A percentile compares a stretch with the other conserved stretches of the same genome.
Conservation (phyloP, 139 green algal species). For the Micractinium conductrix region DNA sequence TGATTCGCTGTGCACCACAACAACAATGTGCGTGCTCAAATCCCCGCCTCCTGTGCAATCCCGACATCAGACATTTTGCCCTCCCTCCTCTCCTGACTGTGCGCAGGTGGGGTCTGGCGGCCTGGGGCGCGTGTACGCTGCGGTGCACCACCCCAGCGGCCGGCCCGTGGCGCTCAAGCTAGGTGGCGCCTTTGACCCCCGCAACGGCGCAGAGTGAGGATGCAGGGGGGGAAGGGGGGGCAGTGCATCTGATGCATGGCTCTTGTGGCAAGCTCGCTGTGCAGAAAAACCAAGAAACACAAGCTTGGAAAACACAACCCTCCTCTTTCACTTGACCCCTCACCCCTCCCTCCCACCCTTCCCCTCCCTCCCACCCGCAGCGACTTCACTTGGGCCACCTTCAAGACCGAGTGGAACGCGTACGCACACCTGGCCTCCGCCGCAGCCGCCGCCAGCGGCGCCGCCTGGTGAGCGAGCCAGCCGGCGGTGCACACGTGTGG, state of each 20-base stretch:
- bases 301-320: background rate
- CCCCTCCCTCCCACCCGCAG: background rate
- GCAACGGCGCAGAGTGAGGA: background rate
- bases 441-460: too few relatives aligned
- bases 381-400: constrained; percentile 18
- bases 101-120: constrained; percentile 11
- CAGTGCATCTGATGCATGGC: background rate
- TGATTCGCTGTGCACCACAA: too few relatives aligned
- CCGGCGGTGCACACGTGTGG: too few relatives aligned
- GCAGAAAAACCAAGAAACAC: background rate
- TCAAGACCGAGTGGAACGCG: constrained; percentile 28
- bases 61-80: too few relatives aligned
- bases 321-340: background rate
- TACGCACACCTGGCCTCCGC: background rate
- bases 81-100: background rate
- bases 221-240: background rate
- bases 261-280: background rate
- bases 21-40: background rate
- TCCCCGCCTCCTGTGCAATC: too few relatives aligned
- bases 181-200: background rate
- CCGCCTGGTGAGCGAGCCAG: too few relatives aligned
- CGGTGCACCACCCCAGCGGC: background rate
- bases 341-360: background rate
- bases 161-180: constrained; percentile 25
- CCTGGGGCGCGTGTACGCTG: constrained; percentile 14